Evolutionary conservation across 306 rosid species (phyloP).

Genomic region (Argentina anserina): DNA sequence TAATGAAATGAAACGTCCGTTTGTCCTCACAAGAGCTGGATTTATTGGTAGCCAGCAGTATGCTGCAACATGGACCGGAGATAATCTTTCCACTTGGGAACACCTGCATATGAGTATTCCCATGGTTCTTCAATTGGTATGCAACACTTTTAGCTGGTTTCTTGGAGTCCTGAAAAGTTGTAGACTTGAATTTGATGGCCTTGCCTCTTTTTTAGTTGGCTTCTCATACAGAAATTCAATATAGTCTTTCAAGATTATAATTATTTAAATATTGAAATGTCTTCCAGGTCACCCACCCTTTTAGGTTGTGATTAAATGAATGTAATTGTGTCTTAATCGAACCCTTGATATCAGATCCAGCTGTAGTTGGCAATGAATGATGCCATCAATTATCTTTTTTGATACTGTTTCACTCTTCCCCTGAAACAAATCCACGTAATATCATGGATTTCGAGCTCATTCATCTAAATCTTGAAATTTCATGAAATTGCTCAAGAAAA

Average conservation of each 20-base stretch:
- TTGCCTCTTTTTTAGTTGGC: background rate
- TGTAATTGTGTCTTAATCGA: background rate
- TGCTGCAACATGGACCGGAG: slow-evolving; percentile 98
- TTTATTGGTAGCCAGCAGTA: slow-evolving; percentile 89
- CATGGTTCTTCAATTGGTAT: slow-evolving; percentile 92
- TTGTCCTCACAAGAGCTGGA: slow-evolving; percentile 97
- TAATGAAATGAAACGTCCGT: slow-evolving; percentile 70
- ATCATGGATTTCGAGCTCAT: background rate
- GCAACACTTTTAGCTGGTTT: slow-evolving; percentile 19
- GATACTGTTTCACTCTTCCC: background rate
- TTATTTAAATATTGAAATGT: background rate
- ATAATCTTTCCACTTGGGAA: slow-evolving; percentile 92
- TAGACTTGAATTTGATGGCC: background rate
- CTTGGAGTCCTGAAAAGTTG: background rate
- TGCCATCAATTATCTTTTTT: background rate
- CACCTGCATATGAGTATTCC: slow-evolving; percentile 97
- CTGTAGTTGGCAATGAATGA: background rate
- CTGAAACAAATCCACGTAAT: background rate
- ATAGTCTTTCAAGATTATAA: background rate
- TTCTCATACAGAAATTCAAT: background rate
- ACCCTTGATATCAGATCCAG: background rate
- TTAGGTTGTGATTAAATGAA: background rate
- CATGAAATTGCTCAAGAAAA: too few species aligned
- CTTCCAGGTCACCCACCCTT: background rate
- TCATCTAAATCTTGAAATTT: background rate